Evolutionary conservation across 2,329 filamentous ascomycete species (phyloP).

Genomic region (Curvularia sp.): DNA sequence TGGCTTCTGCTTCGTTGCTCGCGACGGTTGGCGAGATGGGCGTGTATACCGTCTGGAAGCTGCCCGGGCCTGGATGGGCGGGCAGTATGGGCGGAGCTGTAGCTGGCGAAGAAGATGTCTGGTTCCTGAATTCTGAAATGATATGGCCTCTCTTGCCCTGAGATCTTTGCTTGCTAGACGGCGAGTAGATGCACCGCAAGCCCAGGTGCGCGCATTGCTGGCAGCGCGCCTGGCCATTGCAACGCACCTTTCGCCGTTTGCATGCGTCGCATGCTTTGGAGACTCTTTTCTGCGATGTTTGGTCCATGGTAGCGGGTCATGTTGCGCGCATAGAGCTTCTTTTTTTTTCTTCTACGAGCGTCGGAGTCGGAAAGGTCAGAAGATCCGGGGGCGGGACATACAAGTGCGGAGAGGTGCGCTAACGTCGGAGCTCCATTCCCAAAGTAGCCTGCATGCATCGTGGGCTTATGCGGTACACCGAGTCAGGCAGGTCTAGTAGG

Average conservation of each 20-base stretch:
- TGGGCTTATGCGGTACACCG: conserved; percentile 2
- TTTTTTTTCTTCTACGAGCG: conserved; percentile 8
- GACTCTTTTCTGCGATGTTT: conserved; percentile 39
- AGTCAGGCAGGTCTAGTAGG: conserved; percentile 15
- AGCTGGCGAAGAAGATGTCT: conserved; percentile 29
- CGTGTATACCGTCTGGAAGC: conserved; percentile 21
- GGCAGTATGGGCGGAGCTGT: conserved; percentile 37
- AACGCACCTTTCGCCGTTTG: conserved; percentile 56
- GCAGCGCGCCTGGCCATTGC: conserved; percentile 56
- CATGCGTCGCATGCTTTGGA: conserved; percentile 57
- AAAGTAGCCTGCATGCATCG: conserved; percentile 12
- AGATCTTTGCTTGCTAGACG: conserved; percentile 48
- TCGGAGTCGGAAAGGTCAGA: conserved; percentile 17
- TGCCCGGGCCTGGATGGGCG: conserved; percentile 24
- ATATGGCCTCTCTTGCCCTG: conserved; percentile 51
- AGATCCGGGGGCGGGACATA: conserved; percentile 21
- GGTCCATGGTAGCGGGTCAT: conserved; percentile 38
- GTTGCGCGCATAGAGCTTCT: conserved; percentile 23
- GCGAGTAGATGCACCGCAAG: conserved; percentile 56
- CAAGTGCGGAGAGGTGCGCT: conserved; percentile 21
- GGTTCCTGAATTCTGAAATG: conserved; percentile 52
- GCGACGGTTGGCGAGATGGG: conserved; percentile 24
- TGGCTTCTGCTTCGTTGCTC: conserved; percentile 25
- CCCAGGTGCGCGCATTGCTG: conserved; percentile 51
- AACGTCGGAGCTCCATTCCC: conserved; percentile 15